Base-by-base conservation (phyloP, 176 grass and related monocot species). In the Carex scoparia region DNA sequence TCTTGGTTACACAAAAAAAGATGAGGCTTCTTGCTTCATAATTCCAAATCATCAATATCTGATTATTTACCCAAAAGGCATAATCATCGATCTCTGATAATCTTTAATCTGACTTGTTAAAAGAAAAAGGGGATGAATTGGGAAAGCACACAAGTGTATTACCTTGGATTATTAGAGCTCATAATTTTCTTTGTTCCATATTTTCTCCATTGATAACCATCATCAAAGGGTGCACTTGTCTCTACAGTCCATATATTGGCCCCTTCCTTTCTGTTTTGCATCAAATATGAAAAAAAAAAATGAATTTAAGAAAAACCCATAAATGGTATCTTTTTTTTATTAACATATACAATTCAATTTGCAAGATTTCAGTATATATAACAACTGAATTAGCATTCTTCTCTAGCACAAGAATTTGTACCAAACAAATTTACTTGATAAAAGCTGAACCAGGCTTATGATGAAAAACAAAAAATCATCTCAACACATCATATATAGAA, bases 211-310 rank as follows among this genome's bases (percentile, higher is more conserved):
- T 65, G 65, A 55, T 69, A 83, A 3, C 81, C 81, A 83, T 83
- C 81, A 69, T 83, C 81, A 69, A 83, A 83, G 19, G 81, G 81
- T 67, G 81, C 81, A 83, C 81, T 83, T 33, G 81, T 83, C 27
- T 83, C 63, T 83, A 83, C 35, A 10, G 11, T 69, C 81, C 63
- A 33, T 67, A 64, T 67, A 56, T n/a, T 79, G 6, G 12, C 23
- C 2, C 44, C 81, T 69, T 69, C 81, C 11, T 69, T 56, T 67
- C 81, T 83, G 23, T 32, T 69, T 83, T 69, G 4, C 12, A 48
- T 30, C 12, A 1, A 49, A 27, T 28, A 3, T 23, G 23, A 23
- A 23, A 7, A 28, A 46, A 46, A 81, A 65, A 0, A 64, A 65
- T 61, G 35, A 18, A 80, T 61, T 18, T 10, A 38, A 56, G 1